Evolutionary conservation across 768 basidiomycete species (phyloP).

Genomic region (Boletus subcaerulescens): DNA sequence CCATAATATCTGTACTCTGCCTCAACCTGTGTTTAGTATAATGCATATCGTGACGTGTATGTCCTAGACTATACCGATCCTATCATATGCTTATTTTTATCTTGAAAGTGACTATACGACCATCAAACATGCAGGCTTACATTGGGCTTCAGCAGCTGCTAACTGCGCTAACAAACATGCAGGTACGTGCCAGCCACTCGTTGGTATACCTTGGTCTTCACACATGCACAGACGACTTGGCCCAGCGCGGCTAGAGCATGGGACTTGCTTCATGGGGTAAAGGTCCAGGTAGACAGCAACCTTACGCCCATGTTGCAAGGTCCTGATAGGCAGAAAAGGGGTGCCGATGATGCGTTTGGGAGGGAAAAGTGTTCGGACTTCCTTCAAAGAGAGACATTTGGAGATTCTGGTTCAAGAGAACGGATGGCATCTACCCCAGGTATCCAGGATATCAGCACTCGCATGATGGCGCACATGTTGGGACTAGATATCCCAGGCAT

Average conservation of each 20-base stretch:
- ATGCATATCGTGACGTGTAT: slow-evolving; percentile 76
- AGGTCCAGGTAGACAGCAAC: slow-evolving; percentile 48
- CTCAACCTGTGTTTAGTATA: slow-evolving; percentile 44
- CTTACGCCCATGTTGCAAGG: slow-evolving; percentile 35
- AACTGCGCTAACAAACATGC: slow-evolving; percentile 62
- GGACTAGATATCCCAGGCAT: slow-evolving; percentile 64
- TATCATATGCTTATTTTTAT: slow-evolving; percentile 11
- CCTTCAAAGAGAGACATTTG: slow-evolving; percentile 41
- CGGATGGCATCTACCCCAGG: slow-evolving; percentile 32
- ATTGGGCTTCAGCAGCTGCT: slow-evolving; percentile 65
- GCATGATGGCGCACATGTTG: slow-evolving; percentile 72
- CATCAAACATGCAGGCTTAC: slow-evolving; percentile 66
- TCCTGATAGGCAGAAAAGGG: slow-evolving; percentile 52
- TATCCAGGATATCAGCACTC: slow-evolving; percentile 60
- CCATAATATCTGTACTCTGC: neutral
- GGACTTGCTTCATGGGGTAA: slow-evolving; percentile 65
- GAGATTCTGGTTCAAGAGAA: slow-evolving; percentile 23
- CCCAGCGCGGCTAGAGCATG: slow-evolving; percentile 65
- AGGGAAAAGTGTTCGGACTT: slow-evolving; percentile 48
- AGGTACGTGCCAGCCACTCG: slow-evolving; percentile 39
- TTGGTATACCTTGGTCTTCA: slow-evolving; percentile 6
- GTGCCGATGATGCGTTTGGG: slow-evolving; percentile 62
- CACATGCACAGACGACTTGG: slow-evolving; percentile 53
- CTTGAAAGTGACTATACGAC: slow-evolving; percentile 62
- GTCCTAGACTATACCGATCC: slow-evolving; percentile 21